Evolutionary conservation across 1,139 yeast genomes (phyloP), one percentile per base, ranked within the genome.

Genomic region (Barnettozyma hawaiiensis): DNA sequence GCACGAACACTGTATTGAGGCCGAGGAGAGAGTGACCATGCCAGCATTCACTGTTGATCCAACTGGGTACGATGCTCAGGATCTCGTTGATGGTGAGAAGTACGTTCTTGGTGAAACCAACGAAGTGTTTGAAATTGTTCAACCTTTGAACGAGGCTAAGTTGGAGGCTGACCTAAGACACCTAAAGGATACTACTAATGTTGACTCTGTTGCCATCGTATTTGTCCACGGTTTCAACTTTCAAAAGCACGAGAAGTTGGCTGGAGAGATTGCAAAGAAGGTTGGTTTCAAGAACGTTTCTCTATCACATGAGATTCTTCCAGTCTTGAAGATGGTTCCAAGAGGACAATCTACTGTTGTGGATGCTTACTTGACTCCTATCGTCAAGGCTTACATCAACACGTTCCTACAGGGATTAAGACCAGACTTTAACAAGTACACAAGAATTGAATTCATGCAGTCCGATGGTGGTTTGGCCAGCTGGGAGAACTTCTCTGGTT

Each of bases 321-420:
- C 94, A 3, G 81, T 82, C 76, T 78, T 83, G 52, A 82, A 82
- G 57, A 72, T 76, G 43, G 78, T 84, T 18, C 73, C 83, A 24
- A 67, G 94, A 47, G 84, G 87, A 3, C 81, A 81, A 52, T 81
- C 89, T 15, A 72, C 87, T 4, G 77, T 79, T 12, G 87, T 85
- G 2, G 92, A 84, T 61, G 86, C 92, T 2, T 84, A 84, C 56
- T 62, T 84, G 45, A 81, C 89, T 4, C 94, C 94, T 1, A 82
- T 78, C 29, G 78, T 84, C 32, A 69, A 74, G 45, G 69, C 74
- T 22, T 84, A 84, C 58, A 66, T 84, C 37, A 63, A 47, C 18
- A 45, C 46, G 16, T 50, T 52, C 44, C 42, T 50, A 31, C 44
- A 69, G 24, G 74, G 79, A 27, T 79, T 85, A 50, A 74, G 76